These are phyloP conservation scores for Cercospora sojina DNA, from an alignment of 2,329 filamentous ascomycete species.

Conservation along the genomic window DNA sequence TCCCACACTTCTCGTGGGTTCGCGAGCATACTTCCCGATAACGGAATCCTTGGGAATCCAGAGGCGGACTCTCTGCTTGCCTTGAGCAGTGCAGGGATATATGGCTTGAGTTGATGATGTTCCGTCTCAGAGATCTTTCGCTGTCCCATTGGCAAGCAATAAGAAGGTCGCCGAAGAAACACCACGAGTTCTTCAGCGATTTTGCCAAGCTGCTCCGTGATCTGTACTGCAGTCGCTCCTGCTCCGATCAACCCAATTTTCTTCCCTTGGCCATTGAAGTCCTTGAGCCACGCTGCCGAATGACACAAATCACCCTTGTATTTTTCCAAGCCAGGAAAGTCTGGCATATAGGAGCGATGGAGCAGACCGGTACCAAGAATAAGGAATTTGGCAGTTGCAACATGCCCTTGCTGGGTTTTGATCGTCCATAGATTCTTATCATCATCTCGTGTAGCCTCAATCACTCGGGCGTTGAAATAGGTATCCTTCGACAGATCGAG, in stretches of 20 bases:
- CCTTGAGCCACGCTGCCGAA: constrained; percentile 43
- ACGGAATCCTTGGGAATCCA: constrained; percentile 53
- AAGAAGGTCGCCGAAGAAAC: constrained; percentile 66
- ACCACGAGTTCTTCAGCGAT: constrained; percentile 50
- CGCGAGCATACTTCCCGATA: constrained; percentile 53
- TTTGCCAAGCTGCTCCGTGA: constrained; percentile 37
- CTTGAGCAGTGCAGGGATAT: constrained; percentile 51
- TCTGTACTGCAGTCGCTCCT: constrained; percentile 46
- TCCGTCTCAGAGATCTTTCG: constrained; percentile 47
- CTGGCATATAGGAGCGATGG: constrained; percentile 41
- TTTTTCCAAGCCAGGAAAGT: constrained; percentile 39
- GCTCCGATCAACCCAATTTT: constrained; percentile 46
- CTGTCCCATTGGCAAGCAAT: constrained; percentile 61
- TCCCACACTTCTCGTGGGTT: constrained; percentile 44
- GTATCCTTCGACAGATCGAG: constrained; percentile 58
- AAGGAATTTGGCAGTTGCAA: constrained; percentile 38
- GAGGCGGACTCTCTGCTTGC: constrained; percentile 43
- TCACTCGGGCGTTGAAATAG: constrained; percentile 58
- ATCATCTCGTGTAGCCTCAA: constrained; percentile 54
- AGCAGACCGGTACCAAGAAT: constrained; percentile 42
- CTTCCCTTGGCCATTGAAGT: constrained; percentile 38
- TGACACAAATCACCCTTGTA: constrained; percentile 45
- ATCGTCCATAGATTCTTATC: constrained; percentile 51
- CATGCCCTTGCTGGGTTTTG: constrained; percentile 49
- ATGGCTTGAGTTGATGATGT: constrained; percentile 48